Base-by-base conservation (phyloP, 169 alveolate genomes). In the Theileria annulata region DNA sequence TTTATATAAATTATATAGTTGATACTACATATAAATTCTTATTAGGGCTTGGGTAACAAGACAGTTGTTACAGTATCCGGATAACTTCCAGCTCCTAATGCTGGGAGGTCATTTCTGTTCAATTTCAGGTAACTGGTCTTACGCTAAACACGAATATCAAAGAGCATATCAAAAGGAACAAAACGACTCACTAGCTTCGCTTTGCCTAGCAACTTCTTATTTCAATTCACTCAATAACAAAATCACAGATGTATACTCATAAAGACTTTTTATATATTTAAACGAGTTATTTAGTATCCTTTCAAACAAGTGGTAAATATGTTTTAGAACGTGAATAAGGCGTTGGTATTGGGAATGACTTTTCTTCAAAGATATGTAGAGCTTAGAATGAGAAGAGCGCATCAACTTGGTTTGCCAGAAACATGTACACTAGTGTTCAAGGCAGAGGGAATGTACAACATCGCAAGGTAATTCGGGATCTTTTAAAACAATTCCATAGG, bases 81-180 rank as follows among this genome's bases (percentile, higher is more conserved):
- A 83, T 12, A 66, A 79, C 72, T 83, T 56, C 49, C 88, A 87
- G 17, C 72, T 88, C 75, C 62, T 77, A 23, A 71, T 88, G 88
- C 17, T 88, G 48, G 93, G 81, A 21, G 93, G 90, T 28, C 93
- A 88, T 42, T 88, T 84, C 47, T 88, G 93, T 66, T 81, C 88
- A 31, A 74, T 83, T 54, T 88, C 93, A 2, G 87, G 92, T 17
- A 83, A 86, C 33, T 88, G 93, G 93, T 78, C 87, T 2, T 88
- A 75, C 60, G 93, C 93, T 13, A 87, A 69, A 15, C 91, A 90
- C 19, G 93, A 88, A 64, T 88, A 88, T 69, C 69, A 64, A 25
- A 54, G 93, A 27, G 93, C 93, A 23, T 88, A 64, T 25, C 49
- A 62, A 51, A 66, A 77, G 60, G 8, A 58, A 25, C 93, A 90